phyloP scores from a whole-genome alignment of 1,284 basidiomycete genomes.

The Stereum hirsutum region DNA sequence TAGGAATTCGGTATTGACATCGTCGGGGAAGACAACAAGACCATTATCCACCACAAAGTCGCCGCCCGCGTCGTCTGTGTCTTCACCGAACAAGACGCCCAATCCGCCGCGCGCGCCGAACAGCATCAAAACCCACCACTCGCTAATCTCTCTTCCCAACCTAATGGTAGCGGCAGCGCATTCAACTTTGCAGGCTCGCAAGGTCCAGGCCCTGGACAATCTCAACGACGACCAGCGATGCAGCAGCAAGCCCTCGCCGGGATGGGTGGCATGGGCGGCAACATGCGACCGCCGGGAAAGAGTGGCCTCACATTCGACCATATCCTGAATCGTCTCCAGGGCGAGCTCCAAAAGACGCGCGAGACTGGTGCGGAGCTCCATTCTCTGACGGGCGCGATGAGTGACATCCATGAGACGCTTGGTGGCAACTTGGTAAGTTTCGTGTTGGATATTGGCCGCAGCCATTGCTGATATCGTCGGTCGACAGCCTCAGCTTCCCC shows the following conservation, averaged over 20 bases:
- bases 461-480: constrained; percentile 1
- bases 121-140: constrained; percentile 37
- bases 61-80: constrained; percentile 90
- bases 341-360: constrained; percentile 88
- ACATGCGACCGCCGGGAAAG: constrained; percentile 62
- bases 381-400: constrained; percentile 75
- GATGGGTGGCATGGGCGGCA: constrained; percentile 70
- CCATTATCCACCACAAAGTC: constrained; percentile 97
- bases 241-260: constrained; percentile 53
- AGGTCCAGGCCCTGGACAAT: constrained; percentile 22
- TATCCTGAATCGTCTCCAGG: constrained; percentile 72
- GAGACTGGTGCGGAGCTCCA: constrained; percentile 90
- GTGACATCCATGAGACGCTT: constrained; percentile 88
- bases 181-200: constrained; percentile 31
- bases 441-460: constrained; percentile 3
- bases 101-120: constrained; percentile 57
- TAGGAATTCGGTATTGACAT: constrained; percentile 99
- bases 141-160: constrained; percentile 22
- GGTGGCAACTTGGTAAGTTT: constrained; percentile 70
- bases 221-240: constrained; percentile 42
- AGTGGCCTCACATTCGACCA: constrained; percentile 79
- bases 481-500: constrained; percentile 44
- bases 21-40: constrained; percentile 97
- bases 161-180: constrained; percentile 23
- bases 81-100: constrained; percentile 79